Base-by-base conservation (phyloP, 83 land plant species). In the Diphasiastrum complanatum region DNA sequence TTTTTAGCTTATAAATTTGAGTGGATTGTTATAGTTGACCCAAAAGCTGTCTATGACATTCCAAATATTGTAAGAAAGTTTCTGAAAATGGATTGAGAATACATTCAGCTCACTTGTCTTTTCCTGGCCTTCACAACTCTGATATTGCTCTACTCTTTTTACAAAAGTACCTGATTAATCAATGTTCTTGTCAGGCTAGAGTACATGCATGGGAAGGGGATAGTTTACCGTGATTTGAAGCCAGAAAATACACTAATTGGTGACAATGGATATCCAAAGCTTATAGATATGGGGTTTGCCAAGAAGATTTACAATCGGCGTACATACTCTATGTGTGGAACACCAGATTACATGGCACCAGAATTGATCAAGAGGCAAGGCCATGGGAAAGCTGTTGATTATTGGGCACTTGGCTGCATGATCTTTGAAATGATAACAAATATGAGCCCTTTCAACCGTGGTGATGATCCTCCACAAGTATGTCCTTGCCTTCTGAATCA, bases 311-410 rank as follows among this genome's bases (percentile, higher is more conserved):
- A 70, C 43, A 64, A 70, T 33, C 68, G 69, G 18, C 68, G 69
- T 11, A 70, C 74, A 5, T 70, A 52, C 60, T 70, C 74, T 34
- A 63, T 70, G 69, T 70, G 74, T 52, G 74, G 74, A 14, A 70
- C 74, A 8, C 74, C 74, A 47, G 74, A 70, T 31, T 70, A 70
- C 35, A 70, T 70, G 74, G 74, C 74, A 18, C 74, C 74, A 11
- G 74, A 70, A 34, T 64, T 70, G n/a, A 70, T 70, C 24, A 63
- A 63, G 50, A 36, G 74, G n/a, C 68, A 70, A 26, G 74, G 74
- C n/a, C 69, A 70, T 70, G 74, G 74, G 24, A 70, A 70, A 19
- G 68, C 60, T 30, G 74, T 70, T 14, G 74, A 70, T 33, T 70
- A 37, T 45, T 70, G 74, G 74, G 74, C 74, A 30, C 74, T 70